Evolutionary conservation across 306 rosid species (phyloP).

Genomic region (Lathyrus tuberosus): DNA sequence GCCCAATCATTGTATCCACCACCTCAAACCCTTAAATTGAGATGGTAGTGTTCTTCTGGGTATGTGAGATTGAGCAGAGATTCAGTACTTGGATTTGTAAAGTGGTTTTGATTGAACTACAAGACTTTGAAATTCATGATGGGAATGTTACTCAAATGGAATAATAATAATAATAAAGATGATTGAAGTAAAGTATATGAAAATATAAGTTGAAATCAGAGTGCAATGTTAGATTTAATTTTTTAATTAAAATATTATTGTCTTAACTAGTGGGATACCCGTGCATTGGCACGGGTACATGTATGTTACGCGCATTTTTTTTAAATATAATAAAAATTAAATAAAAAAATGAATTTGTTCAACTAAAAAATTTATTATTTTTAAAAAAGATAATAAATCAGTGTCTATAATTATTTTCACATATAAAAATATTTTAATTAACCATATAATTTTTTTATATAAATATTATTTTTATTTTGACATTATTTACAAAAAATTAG

Average conservation of each 20-base stretch:
- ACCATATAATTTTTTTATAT: too few relatives aligned
- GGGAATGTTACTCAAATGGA: not conserved
- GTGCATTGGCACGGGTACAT: too few relatives aligned
- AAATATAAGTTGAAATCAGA: not conserved
- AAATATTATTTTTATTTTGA: too few relatives aligned
- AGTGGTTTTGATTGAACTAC: not conserved
- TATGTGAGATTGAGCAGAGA: not conserved
- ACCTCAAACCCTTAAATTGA: constrained; percentile 24
- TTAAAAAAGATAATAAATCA: too few relatives aligned
- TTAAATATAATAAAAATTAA: too few relatives aligned
- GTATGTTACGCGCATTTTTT: too few relatives aligned
- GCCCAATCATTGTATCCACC: constrained; percentile 53
- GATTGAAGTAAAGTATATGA: not conserved
- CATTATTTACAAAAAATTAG: too few relatives aligned
- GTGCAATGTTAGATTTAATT: not conserved
- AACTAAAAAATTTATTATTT: too few relatives aligned
- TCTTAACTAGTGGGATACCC: too few relatives aligned
- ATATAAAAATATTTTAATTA: too few relatives aligned
- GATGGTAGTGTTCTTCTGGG: not conserved
- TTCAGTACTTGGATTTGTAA: constrained; percentile 15
- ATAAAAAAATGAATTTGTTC: too few relatives aligned
- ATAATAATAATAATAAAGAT: not conserved
- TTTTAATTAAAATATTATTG: not conserved
- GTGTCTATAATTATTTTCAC: too few relatives aligned
- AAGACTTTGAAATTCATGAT: constrained; percentile 17